Conservation (phyloP, 768 basidiomycete species). For the Trametes meyenii region DNA sequence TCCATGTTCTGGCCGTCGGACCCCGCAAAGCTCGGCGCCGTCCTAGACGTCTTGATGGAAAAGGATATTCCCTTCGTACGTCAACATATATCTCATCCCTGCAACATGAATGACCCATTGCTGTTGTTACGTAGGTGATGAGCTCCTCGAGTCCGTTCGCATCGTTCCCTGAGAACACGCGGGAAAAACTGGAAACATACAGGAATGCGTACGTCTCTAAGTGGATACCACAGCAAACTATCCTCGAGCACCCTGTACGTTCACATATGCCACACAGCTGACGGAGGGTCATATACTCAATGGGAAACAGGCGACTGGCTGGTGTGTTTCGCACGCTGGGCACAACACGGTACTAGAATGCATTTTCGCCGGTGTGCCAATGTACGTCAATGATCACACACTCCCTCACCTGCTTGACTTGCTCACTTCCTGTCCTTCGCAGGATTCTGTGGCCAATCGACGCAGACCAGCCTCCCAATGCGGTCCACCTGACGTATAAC, state of each 20-base stretch:
- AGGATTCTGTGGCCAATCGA: constrained; percentile 32
- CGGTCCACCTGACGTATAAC: constrained; percentile 25
- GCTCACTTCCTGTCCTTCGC: not conserved
- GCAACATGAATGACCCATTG: not conserved
- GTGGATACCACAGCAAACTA: constrained; percentile 8
- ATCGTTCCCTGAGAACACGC: not conserved
- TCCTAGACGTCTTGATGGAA: constrained; percentile 7
- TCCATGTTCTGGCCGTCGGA: constrained; percentile 13
- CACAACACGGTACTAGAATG: constrained; percentile 14
- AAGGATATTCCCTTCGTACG: constrained; percentile 4
- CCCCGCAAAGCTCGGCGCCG: not conserved
- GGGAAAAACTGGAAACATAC: not conserved
- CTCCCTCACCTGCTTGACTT: not conserved
- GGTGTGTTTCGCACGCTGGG: constrained; percentile 13
- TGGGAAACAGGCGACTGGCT: not conserved
- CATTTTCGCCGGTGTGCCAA: constrained; percentile 1
- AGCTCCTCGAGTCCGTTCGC: not conserved
- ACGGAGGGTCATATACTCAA: not conserved
- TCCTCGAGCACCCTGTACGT: constrained; percentile 9
- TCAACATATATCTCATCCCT: not conserved
- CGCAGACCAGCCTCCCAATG: constrained; percentile 27
- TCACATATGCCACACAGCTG: not conserved
- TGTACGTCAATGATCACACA: not conserved
- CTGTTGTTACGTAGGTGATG: not conserved
- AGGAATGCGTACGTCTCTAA: not conserved